Evolutionary conservation across 2,329 filamentous ascomycete genomes (phyloP).

Genomic region (Sclerotinia sclerotiorum): DNA sequence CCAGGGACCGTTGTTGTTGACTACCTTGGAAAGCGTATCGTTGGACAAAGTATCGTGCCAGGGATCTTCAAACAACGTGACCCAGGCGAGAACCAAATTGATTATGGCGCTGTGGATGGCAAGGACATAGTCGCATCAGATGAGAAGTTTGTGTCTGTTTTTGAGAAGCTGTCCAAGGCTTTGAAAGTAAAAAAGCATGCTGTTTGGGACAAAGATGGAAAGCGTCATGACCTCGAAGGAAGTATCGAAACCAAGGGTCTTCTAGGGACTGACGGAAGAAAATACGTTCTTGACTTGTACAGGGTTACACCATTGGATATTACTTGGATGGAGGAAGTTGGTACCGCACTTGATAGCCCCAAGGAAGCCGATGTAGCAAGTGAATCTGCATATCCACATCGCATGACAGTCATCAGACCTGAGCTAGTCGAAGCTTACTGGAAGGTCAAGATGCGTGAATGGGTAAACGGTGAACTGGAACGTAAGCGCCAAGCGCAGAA

Average conservation of each 20-base stretch:
- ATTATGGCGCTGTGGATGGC: conserved; percentile 96
- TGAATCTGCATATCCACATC: conserved; percentile 70
- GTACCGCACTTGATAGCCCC: conserved; percentile 45
- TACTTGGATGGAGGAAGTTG: conserved; percentile 80
- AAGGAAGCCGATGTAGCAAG: conserved; percentile 39
- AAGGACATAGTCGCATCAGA: conserved; percentile 93
- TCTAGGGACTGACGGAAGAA: conserved; percentile 93
- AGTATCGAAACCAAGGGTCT: conserved; percentile 98
- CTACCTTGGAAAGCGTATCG: conserved; percentile 94
- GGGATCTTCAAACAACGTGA: conserved; percentile 99
- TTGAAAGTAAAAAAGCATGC: conserved; percentile 91
- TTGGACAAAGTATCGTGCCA: conserved; percentile 96
- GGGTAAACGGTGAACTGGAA: conserved; percentile 76
- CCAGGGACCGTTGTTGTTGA: conserved; percentile 95
- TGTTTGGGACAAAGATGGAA: conserved; percentile 96
- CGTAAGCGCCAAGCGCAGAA: conserved; percentile 52
- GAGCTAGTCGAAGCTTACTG: conserved; percentile 88
- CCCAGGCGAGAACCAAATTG: conserved; percentile 96
- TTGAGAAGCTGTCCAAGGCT: conserved; percentile 86
- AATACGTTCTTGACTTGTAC: conserved; percentile 97
- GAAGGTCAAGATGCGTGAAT: conserved; percentile 83
- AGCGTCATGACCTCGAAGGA: conserved; percentile 86
- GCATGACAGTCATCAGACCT: conserved; percentile 89
- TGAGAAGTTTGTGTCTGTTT: conserved; percentile 78
- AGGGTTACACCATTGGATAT: conserved; percentile 91